Conservation (phyloP, 106 monocot species). For the Phalaenopsis aphrodite region DNA sequence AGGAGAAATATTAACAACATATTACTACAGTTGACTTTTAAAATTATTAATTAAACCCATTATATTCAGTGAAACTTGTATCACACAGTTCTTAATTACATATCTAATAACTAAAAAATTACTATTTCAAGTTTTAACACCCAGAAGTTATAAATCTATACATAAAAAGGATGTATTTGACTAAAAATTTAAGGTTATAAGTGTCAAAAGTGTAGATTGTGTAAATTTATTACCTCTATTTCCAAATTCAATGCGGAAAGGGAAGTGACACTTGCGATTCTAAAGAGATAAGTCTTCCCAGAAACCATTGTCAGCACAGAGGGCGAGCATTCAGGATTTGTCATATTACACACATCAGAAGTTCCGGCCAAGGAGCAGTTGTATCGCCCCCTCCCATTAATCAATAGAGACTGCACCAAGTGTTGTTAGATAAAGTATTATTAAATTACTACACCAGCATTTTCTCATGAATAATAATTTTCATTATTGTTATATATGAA, state of each 20-base stretch:
- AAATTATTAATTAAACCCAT: no score
- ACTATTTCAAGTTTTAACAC: no score
- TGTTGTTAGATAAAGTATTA: not conserved
- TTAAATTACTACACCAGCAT: no score
- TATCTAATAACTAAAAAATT: not conserved
- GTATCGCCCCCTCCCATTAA: slow-evolving; percentile 38
- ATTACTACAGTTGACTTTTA: no score
- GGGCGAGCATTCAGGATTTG: slow-evolving; percentile 50
- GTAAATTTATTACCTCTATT: slow-evolving; percentile 40
- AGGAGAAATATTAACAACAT: no score
- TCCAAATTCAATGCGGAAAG: slow-evolving; percentile 74
- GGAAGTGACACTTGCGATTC: slow-evolving; percentile 62
- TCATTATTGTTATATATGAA: not conserved
- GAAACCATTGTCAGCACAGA: slow-evolving; percentile 39
- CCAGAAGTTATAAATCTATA: no score
- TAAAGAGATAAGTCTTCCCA: slow-evolving; percentile 64
- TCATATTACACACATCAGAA: slow-evolving; percentile 27
- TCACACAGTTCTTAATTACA: not conserved
- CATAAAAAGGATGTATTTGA: not conserved
- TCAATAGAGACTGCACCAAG: slow-evolving; percentile 39
- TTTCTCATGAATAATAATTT: no score
- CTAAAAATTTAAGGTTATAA: not conserved
- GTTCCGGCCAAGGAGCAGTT: slow-evolving; percentile 23
- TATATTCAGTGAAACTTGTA: not conserved
- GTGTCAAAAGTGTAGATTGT: not conserved